Conservation (phyloP, 306 rosid genomes). For the Vachellia collinsii region DNA sequence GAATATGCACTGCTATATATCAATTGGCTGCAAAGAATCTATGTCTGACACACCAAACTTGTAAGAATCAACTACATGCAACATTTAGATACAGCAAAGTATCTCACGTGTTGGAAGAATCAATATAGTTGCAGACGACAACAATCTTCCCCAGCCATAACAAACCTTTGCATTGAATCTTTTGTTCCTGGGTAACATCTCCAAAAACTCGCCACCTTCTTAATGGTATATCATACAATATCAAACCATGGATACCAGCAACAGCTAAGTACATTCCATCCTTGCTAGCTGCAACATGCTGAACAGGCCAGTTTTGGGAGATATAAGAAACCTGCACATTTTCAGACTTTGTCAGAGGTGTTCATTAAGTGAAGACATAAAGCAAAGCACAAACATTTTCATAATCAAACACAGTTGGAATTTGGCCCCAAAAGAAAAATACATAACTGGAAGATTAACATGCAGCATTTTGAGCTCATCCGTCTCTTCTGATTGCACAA, state of each 20-base stretch:
- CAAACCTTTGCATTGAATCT: conserved; percentile 92
- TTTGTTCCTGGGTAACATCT: conserved; percentile 93
- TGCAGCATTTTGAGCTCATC: conserved; percentile 95
- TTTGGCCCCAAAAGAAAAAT: not conserved
- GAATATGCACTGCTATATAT: conserved; percentile 13
- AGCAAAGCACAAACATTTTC: conserved; percentile 33
- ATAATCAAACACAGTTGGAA: conserved; percentile 27
- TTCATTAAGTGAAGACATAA: conserved; percentile 28
- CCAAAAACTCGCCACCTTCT: conserved; percentile 96
- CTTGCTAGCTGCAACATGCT: conserved; percentile 93
- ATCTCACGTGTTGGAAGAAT: conserved; percentile 85
- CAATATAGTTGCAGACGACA: conserved; percentile 91
- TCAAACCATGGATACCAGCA: conserved; percentile 93
- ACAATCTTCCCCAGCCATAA: conserved; percentile 98
- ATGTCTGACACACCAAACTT: conserved; percentile 27
- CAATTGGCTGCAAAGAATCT: conserved; percentile 15
- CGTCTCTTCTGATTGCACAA: conserved; percentile 95
- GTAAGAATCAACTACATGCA: conserved; percentile 32
- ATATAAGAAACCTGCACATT: conserved; percentile 86
- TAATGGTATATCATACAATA: conserved; percentile 83
- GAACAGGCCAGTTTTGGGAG: conserved; percentile 98
- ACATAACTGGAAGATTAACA: conserved; percentile 94
- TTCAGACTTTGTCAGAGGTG: conserved; percentile 46
- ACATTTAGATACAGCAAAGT: conserved; percentile 37
- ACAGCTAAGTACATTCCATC: conserved; percentile 94